Conservation (phyloP, 2,329 filamentous ascomycete species). For the Trichophyton rubrum region DNA sequence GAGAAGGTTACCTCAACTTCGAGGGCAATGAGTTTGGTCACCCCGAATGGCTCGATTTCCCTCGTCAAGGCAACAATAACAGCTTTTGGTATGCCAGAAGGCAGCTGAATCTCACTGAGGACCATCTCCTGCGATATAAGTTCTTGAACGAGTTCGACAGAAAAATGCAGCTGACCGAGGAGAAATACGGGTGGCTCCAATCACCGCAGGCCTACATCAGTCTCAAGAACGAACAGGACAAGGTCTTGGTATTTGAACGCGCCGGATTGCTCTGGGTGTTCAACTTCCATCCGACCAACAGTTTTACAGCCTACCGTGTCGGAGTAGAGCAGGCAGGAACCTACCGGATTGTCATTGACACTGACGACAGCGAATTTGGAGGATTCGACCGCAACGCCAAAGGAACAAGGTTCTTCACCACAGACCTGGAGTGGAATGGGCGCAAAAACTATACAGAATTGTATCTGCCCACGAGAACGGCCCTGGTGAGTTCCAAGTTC, state of each 20-base stretch:
- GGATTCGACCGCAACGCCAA: slow-evolving; percentile 67
- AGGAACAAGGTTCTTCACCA: slow-evolving; percentile 82
- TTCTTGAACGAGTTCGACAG: slow-evolving; percentile 91
- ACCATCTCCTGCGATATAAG: slow-evolving; percentile 70
- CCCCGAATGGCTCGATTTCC: slow-evolving; percentile 98
- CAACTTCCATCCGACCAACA: slow-evolving; percentile 80
- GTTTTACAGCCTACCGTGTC: slow-evolving; percentile 84
- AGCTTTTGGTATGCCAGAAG: slow-evolving; percentile 90
- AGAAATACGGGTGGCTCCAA: slow-evolving; percentile 83
- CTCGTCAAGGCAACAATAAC: slow-evolving; percentile 81
- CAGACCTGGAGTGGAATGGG: slow-evolving; percentile 77
- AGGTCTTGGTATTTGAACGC: slow-evolving; percentile 90
- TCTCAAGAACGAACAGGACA: slow-evolving; percentile 85
- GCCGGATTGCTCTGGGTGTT: slow-evolving; percentile 85
- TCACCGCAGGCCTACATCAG: slow-evolving; percentile 79
- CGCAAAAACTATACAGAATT: slow-evolving; percentile 84
- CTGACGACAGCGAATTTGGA: slow-evolving; percentile 64
- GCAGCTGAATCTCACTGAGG: slow-evolving; percentile 85
- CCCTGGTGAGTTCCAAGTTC: slow-evolving; percentile 49
- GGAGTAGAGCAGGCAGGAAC: slow-evolving; percentile 75
- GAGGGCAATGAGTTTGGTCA: slow-evolving; percentile 98
- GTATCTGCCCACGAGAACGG: slow-evolving; percentile 74
- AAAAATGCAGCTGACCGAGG: slow-evolving; percentile 77
- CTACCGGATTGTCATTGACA: slow-evolving; percentile 75
- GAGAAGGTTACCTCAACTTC: slow-evolving; percentile 96